Evolutionary conservation across 768 basidiomycete species (phyloP).

Genomic region (Boletus barrowsii): DNA sequence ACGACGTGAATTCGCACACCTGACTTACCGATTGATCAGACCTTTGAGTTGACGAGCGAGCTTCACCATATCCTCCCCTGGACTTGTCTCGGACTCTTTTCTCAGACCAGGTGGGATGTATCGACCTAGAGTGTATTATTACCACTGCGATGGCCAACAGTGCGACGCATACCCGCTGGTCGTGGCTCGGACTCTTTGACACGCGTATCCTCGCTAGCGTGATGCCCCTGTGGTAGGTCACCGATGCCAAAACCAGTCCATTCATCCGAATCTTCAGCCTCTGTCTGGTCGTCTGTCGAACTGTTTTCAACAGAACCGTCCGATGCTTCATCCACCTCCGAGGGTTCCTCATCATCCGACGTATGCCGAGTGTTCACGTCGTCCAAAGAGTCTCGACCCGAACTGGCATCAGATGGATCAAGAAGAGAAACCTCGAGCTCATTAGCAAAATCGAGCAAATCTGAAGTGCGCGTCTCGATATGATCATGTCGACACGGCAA

Average conservation of each 20-base stretch:
- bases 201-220: not conserved
- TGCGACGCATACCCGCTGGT: slow-evolving; percentile 11
- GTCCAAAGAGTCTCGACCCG: not conserved
- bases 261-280: slow-evolving; percentile 32
- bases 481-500: not conserved
- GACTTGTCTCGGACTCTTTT: slow-evolving; percentile 40
- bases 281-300: not conserved
- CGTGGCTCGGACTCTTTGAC: slow-evolving; percentile 1
- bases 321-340: slow-evolving; percentile 5
- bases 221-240: not conserved
- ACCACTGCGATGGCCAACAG: not conserved
- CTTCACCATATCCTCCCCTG: slow-evolving; percentile 45
- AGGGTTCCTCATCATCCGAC: not conserved
- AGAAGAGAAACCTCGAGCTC: slow-evolving; percentile 15
- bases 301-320: not conserved
- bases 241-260: slow-evolving; percentile 36
- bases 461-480: slow-evolving; percentile 28
- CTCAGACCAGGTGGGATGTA: slow-evolving; percentile 87
- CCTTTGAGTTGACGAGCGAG: slow-evolving; percentile 80
- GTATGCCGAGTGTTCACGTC: not conserved
- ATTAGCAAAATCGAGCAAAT: slow-evolving; percentile 53
- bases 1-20: not conserved
- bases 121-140: slow-evolving; percentile 32
- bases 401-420: not conserved
- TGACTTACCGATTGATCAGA: slow-evolving; percentile 72